These are phyloP conservation scores for Podosphaera leucotricha DNA, from an alignment of 2,329 filamentous ascomycete genomes.

Conservation along the genomic window DNA sequence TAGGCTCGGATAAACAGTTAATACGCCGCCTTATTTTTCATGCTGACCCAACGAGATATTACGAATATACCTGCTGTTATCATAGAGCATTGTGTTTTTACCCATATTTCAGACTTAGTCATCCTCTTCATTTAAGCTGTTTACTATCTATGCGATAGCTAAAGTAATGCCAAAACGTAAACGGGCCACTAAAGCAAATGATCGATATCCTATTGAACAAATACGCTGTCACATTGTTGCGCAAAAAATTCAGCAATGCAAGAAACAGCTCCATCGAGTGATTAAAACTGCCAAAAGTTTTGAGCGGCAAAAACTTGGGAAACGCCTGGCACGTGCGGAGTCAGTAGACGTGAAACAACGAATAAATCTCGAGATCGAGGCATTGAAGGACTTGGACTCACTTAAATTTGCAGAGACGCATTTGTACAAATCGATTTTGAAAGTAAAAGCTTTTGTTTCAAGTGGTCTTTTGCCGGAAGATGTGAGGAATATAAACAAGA, in stretches of 20 bases:
- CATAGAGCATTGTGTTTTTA: no score
- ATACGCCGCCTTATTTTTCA: no score
- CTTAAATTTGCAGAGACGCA: conserved; percentile 22
- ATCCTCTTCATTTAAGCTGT: no score
- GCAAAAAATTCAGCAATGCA: conserved; percentile 27
- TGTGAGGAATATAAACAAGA: conserved; percentile 14
- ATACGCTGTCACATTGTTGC: conserved; percentile 19
- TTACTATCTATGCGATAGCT: neutral
- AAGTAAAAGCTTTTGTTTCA: conserved; percentile 24
- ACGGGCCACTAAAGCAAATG: neutral
- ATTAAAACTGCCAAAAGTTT: conserved; percentile 53
- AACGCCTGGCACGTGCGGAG: conserved; percentile 31
- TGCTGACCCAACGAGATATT: no score
- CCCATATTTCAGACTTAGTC: no score
- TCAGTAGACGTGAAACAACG: conserved; percentile 28
- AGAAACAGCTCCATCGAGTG: conserved; percentile 37
- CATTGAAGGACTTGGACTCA: conserved; percentile 26
- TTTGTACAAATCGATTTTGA: conserved; percentile 25
- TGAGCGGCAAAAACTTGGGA: conserved; percentile 48
- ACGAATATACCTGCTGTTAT: no score
- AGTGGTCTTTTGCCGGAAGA: conserved; percentile 21
- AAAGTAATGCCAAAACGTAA: neutral
- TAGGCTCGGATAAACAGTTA: no score
- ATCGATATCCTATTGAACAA: conserved; percentile 4
- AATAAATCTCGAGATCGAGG: conserved; percentile 35